phyloP scores from a whole-genome alignment of 2,329 filamentous ascomycete genomes.

The Drechslerella stenobrocha region DNA sequence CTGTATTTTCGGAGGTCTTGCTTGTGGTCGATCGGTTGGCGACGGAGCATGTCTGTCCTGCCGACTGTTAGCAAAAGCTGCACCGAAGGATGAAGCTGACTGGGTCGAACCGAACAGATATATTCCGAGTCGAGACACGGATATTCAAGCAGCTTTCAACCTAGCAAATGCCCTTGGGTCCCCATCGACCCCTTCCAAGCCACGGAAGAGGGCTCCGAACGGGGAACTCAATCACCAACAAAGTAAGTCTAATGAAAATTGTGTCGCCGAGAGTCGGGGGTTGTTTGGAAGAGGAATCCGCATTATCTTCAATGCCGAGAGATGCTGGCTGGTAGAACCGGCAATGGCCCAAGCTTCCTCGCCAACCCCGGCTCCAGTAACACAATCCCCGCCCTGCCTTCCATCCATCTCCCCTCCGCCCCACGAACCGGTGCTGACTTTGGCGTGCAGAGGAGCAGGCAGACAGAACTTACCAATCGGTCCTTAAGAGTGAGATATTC shows the following conservation, averaged over 20 bases:
- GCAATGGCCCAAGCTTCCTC: slow-evolving; percentile 2
- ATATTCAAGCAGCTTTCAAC: slow-evolving; percentile 89
- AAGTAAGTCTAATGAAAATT: slow-evolving; percentile 65
- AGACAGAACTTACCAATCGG: slow-evolving; percentile 84
- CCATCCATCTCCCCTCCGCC: neutral
- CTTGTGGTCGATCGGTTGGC: neutral
- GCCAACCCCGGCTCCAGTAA: slow-evolving; percentile 15
- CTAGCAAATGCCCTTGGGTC: slow-evolving; percentile 90
- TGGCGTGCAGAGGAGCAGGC: slow-evolving; percentile 75
- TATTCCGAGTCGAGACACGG: slow-evolving; percentile 90
- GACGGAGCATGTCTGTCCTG: no score
- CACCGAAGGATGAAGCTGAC: slow-evolving; percentile 11
- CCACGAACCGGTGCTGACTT: slow-evolving; percentile 25
- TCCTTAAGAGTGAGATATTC: slow-evolving; percentile 89
- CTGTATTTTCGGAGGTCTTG: neutral
- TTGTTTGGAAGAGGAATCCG: neutral
- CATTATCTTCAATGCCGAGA: neutral
- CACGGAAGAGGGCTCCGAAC: slow-evolving; percentile 81
- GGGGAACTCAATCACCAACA: slow-evolving; percentile 92
- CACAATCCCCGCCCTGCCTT: slow-evolving; percentile 3
- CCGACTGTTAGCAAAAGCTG: slow-evolving; percentile 12
- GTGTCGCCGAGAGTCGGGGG: slow-evolving; percentile 8
- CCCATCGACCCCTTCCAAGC: slow-evolving; percentile 83
- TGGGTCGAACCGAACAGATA: slow-evolving; percentile 65
- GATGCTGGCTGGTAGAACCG: slow-evolving; percentile 9